Evolutionary conservation across 2,329 filamentous ascomycete genomes (phyloP), one percentile per base, ranked within the genome.

Genomic region (Aschersonia sp.): DNA sequence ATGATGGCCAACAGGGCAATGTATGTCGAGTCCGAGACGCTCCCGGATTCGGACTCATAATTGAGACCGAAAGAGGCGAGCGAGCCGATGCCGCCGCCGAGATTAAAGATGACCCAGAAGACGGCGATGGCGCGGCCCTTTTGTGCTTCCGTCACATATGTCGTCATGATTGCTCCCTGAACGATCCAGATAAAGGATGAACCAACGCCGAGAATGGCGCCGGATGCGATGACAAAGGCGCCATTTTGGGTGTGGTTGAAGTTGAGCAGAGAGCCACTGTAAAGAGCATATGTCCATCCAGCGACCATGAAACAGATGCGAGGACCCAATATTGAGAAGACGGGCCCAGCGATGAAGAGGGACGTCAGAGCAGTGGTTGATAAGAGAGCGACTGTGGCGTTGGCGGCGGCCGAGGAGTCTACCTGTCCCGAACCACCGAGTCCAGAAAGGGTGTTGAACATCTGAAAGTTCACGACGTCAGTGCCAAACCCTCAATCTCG

Each of bases 11-110:
- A 61, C 22, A 72, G 61, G 22, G 71, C 70, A 37, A 72, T 68
- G 52, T 75, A 75, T 6, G 72, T 76, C 14, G 63, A 65, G 54
- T 73, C 61, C 3, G 67, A 66, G 2, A 75, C 72, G 0, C 70
- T 71, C 31, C 66, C 60, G 6, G 56, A 53, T 30, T 39, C 62
- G 12, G 66, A 69, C 50, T 64, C 47, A 51, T 60, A 70, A 55
- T 70, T 71, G 45, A 69, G 55, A 0, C 46, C 52, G 30, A 54
- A 54, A 7, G 52, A 53, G 37, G 51, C 67, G 5, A 72, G 60
- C 1, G 66, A 67, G 9, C 68, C 68, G 31, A 71, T 62, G 12
- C 62, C 66, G n/a, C 67, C 67, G 33, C 68, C 68, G 2, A 70
- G 60, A 51, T 70, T 71, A 57, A 71, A 70, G 48, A 71, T 66